A percentile compares a stretch with the other conserved stretches of the same genome.
phyloP scores from a whole-genome alignment of 176 grass and related monocot genomes.

The Lolium multiflorum region DNA sequence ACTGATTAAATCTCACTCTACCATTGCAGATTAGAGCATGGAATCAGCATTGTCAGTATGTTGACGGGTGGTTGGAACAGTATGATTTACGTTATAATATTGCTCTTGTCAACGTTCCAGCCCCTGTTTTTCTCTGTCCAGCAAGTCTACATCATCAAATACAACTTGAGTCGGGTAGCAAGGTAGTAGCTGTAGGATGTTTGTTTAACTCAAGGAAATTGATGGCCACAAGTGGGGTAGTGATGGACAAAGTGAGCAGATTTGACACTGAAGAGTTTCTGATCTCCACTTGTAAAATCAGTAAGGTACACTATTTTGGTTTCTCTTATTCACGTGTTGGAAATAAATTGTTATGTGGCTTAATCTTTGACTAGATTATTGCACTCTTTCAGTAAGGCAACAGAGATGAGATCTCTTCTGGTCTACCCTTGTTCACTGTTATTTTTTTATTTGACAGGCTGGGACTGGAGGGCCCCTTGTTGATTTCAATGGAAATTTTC shows the following conservation, averaged over 20 bases:
- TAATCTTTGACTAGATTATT: neutral
- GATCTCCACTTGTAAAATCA: neutral
- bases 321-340: neutral
- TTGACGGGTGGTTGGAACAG: neutral
- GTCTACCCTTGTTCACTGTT: neutral
- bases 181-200: constrained; percentile 11
- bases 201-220: neutral
- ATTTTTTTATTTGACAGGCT: neutral
- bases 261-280: neutral
- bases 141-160: constrained; percentile 4
- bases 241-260: neutral
- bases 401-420: neutral
- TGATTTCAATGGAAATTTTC: constrained; percentile 3
- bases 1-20: neutral
- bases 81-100: neutral
- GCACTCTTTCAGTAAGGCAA: neutral
- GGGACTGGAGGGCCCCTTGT: constrained; percentile 3
- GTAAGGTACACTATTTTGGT: constrained; percentile 4
- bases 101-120: neutral
- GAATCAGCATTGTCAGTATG: neutral
- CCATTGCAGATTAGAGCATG: neutral
- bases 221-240: constrained; percentile 5
- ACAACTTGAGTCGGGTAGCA: neutral
- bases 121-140: neutral
- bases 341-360: neutral